Conservation (phyloP, 768 basidiomycete genomes). For the Phylloporus rhodoxanthus region DNA sequence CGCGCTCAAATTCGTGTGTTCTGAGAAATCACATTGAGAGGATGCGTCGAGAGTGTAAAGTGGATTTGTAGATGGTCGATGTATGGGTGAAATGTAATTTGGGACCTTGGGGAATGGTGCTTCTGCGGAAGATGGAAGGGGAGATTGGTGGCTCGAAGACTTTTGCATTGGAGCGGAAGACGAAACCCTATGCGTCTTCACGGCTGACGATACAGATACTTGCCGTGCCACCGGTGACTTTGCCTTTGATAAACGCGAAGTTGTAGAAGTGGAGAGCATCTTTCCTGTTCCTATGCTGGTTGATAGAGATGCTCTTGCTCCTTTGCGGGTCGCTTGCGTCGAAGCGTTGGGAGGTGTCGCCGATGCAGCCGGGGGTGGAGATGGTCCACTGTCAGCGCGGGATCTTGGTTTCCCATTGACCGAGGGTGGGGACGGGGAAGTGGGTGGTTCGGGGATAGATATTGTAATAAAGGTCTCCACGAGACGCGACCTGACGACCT, state of each 20-base stretch:
- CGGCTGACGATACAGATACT: constrained; percentile 9
- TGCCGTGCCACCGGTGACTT: constrained; percentile 17
- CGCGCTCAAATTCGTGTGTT: constrained; percentile 49
- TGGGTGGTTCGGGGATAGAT: constrained; percentile 32
- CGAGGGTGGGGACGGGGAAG: constrained; percentile 27
- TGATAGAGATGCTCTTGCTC: constrained; percentile 10
- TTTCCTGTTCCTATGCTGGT: constrained; percentile 16
- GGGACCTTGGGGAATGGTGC: constrained; percentile 32
- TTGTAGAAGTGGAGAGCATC: constrained; percentile 4
- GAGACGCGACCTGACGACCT: constrained; percentile 62
- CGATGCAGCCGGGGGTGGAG: not conserved
- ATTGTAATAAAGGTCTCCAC: constrained; percentile 74
- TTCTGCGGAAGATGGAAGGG: constrained; percentile 17
- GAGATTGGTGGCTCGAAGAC: constrained; percentile 21
- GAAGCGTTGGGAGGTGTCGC: not conserved
- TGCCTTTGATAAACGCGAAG: constrained; percentile 13
- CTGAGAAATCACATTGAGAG: constrained; percentile 46
- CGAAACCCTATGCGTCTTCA: constrained; percentile 22
- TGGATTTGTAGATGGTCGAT: constrained; percentile 82
- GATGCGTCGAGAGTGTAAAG: constrained; percentile 55
- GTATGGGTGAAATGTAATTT: constrained; percentile 74
- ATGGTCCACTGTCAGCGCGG: constrained; percentile 25
- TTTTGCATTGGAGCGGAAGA: constrained; percentile 22
- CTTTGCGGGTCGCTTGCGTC: constrained; percentile 12
- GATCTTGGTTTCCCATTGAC: constrained; percentile 19